Percentiles rank a stretch among this genome's conserved stretches.
Evolutionary conservation across 352 stramenopile genomes (phyloP).

Genomic region (Pythium folliculosum): DNA sequence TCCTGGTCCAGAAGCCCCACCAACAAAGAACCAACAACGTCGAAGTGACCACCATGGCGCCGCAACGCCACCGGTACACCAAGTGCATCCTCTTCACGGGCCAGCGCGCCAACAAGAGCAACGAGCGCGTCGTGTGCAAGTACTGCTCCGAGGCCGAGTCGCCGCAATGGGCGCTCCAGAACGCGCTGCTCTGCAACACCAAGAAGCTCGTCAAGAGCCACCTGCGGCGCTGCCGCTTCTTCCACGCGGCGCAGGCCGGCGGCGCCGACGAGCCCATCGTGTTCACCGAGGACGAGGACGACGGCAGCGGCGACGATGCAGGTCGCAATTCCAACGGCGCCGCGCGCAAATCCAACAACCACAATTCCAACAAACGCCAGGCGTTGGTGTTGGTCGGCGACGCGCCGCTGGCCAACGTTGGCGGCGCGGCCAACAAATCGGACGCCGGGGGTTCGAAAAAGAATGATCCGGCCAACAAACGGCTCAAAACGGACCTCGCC

Average conservation of each 20-base stretch:
- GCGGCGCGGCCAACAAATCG: conserved; percentile 7
- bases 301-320: background rate
- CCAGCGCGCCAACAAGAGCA: conserved; percentile 35
- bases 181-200: conserved; percentile 35
- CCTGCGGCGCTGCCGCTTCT: conserved; percentile 28
- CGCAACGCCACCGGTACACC: conserved; percentile 30
- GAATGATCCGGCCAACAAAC: conserved; percentile 15
- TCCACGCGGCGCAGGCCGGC: conserved; percentile 21
- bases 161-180: conserved; percentile 29
- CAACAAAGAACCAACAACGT: conserved; percentile 11
- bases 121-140: conserved; percentile 32
- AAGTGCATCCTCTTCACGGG: conserved; percentile 30
- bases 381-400: conserved; percentile 12
- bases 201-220: conserved; percentile 36
- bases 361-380: conserved; percentile 17
- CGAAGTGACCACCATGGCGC: conserved; percentile 24
- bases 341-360: background rate
- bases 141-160: conserved; percentile 34
- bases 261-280: conserved; percentile 24
- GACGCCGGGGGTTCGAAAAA: conserved; percentile 6
- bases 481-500: conserved; percentile 11
- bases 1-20: conserved; percentile 10
- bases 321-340: background rate
- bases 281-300: conserved; percentile 31
- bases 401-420: background rate